Conservation (phyloP, 345 rosid species). For the Clausena lansium region DNA sequence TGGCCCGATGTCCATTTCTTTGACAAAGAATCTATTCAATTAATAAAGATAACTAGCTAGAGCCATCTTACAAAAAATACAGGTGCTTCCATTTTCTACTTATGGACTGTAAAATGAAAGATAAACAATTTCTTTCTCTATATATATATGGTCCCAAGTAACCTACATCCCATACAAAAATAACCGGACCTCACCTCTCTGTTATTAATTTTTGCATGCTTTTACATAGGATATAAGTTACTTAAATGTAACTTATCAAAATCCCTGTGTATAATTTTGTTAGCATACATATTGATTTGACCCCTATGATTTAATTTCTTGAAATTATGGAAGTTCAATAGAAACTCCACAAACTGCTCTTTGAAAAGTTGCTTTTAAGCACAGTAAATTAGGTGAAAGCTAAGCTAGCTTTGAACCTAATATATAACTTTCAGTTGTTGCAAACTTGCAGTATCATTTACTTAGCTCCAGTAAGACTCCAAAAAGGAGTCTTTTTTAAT, state of each 20-base stretch:
- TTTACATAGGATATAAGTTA: no score
- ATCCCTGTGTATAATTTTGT: background rate
- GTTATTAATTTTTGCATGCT: no score
- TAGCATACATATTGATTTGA: background rate
- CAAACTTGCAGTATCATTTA: background rate
- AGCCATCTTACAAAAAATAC: background rate
- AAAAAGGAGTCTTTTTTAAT: background rate
- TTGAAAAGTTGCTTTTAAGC: constrained; percentile 25
- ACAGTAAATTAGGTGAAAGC: constrained; percentile 21
- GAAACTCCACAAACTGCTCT: constrained; percentile 22
- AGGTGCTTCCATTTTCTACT: background rate
- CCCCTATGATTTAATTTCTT: background rate
- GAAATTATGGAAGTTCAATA: constrained; percentile 11
- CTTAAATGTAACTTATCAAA: no score
- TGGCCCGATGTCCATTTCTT: background rate
- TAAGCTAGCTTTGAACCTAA: background rate
- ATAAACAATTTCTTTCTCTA: no score
- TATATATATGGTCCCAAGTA: no score
- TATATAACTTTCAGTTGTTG: constrained; percentile 9
- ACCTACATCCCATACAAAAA: no score
- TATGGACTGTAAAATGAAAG: background rate
- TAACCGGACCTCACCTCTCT: no score
- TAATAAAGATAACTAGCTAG: background rate
- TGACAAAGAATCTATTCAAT: background rate
- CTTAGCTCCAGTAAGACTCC: background rate